Percentiles rank a stretch among this genome's conserved stretches.
These are phyloP conservation scores for Solanum aculeatissimum DNA, from an alignment of 305 asterid genomes.

Conservation along the genomic window DNA sequence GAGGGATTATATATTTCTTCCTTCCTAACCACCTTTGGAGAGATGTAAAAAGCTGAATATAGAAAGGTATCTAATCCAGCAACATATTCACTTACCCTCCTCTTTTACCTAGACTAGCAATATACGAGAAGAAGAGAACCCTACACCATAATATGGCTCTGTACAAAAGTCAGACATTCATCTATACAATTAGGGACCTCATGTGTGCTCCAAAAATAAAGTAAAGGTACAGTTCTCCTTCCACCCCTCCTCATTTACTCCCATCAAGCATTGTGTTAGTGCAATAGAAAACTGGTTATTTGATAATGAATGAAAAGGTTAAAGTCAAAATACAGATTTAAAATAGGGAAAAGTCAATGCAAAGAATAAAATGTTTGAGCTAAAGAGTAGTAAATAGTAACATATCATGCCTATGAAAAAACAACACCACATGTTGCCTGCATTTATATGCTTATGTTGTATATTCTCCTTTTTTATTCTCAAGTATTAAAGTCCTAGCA, in stretches of 20 bases:
- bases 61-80: background rate
- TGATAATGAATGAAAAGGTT: background rate
- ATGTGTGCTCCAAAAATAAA: background rate
- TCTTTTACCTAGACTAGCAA: background rate
- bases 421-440: background rate
- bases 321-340: background rate
- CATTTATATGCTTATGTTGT: background rate
- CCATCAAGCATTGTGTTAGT: background rate
- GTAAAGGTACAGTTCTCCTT: background rate
- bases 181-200: background rate
- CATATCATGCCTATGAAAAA: background rate
- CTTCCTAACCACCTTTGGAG: background rate
- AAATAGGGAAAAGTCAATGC: background rate
- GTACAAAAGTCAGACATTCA: background rate
- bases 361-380: background rate
- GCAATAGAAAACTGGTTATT: background rate
- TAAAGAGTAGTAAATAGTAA: background rate
- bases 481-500: background rate
- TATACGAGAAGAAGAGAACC: background rate
- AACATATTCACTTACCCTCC: background rate
- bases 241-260: background rate
- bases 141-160: background rate
- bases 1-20: background rate
- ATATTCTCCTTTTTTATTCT: background rate
- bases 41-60: background rate